Evolutionary conservation across 2,329 filamentous ascomycete genomes (phyloP).

Genomic region (Aspergillus melleus): DNA sequence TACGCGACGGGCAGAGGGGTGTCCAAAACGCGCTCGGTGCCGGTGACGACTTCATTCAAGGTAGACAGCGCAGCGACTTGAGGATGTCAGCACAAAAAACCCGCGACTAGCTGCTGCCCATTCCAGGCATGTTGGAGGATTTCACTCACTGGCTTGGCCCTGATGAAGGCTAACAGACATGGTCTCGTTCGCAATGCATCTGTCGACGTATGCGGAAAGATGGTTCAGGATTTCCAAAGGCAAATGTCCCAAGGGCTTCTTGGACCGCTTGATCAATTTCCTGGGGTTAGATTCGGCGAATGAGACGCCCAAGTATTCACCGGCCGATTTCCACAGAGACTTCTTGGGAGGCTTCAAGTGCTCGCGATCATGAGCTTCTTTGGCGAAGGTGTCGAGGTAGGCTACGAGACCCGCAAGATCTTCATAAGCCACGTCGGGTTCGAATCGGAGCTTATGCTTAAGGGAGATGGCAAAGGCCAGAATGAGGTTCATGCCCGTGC

Average conservation of each 20-base stretch:
- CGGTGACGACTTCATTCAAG: slow-evolving; percentile 71
- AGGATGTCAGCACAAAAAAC: not conserved
- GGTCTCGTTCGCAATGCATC: slow-evolving; percentile 50
- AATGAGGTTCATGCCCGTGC: slow-evolving; percentile 71
- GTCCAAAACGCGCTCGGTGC: slow-evolving; percentile 75
- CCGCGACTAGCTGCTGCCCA: not conserved
- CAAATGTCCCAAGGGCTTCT: slow-evolving; percentile 75
- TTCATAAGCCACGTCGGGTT: slow-evolving; percentile 75
- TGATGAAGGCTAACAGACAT: slow-evolving; percentile 39
- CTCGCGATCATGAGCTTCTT: slow-evolving; percentile 51
- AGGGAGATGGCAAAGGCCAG: slow-evolving; percentile 74
- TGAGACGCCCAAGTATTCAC: slow-evolving; percentile 73
- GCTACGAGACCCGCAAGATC: slow-evolving; percentile 69
- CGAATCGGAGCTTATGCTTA: slow-evolving; percentile 81
- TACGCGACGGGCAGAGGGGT: slow-evolving; percentile 83
- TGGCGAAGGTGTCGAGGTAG: slow-evolving; percentile 75
- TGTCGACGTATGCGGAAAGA: slow-evolving; percentile 66
- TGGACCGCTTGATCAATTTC: slow-evolving; percentile 71
- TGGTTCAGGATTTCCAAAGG: slow-evolving; percentile 79
- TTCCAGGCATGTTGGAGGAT: too few species aligned
- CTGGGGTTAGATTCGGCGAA: slow-evolving; percentile 77
- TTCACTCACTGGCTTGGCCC: slow-evolving; percentile 34
- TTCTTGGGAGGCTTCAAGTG: slow-evolving; percentile 42
- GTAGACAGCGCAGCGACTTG: slow-evolving; percentile 59
- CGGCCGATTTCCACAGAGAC: slow-evolving; percentile 62